phyloP scores from a whole-genome alignment of 164 flowering plant genomes.

The Piper longum region DNA sequence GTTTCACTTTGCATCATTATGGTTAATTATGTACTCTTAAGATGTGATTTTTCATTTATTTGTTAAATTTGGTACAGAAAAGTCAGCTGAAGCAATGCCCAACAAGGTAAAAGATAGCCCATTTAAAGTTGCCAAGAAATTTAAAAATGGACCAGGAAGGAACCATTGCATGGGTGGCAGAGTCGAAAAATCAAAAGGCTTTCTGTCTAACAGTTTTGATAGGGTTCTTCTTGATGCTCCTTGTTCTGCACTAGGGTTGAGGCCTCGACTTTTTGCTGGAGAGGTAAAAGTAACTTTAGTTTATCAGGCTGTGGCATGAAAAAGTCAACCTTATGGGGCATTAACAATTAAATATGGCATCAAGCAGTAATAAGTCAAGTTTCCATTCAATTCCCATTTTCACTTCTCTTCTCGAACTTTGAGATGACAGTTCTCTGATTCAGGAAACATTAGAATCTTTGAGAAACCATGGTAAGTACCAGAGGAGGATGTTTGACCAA shows the following conservation, averaged over 20 bases:
- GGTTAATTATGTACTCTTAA: no score
- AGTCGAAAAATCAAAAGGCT: constrained; percentile 73
- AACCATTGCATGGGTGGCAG: constrained; percentile 54
- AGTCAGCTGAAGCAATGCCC: constrained; percentile 20
- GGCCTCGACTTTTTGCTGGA: constrained; percentile 81
- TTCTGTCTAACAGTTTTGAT: constrained; percentile 71
- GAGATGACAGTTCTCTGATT: not conserved
- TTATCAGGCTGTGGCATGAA: not conserved
- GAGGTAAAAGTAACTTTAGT: constrained; percentile 29
- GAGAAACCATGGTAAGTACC: constrained; percentile 71
- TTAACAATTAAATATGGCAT: not conserved
- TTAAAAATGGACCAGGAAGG: constrained; percentile 82
- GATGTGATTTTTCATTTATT: no score
- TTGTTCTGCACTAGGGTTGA: constrained; percentile 96
- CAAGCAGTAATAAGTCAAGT: not conserved
- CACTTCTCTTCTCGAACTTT: not conserved
- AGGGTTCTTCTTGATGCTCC: constrained; percentile 97
- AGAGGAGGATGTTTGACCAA: constrained; percentile 88
- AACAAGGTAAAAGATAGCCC: constrained; percentile 36
- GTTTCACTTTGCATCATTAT: not conserved
- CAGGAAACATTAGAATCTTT: constrained; percentile 74
- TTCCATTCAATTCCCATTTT: not conserved
- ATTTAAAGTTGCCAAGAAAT: constrained; percentile 35
- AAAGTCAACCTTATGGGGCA: not conserved
- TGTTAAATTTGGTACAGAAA: constrained; percentile 18